Evolutionary conservation across 441 rosid species (phyloP).

Genomic region (Biscutella auriculata): DNA sequence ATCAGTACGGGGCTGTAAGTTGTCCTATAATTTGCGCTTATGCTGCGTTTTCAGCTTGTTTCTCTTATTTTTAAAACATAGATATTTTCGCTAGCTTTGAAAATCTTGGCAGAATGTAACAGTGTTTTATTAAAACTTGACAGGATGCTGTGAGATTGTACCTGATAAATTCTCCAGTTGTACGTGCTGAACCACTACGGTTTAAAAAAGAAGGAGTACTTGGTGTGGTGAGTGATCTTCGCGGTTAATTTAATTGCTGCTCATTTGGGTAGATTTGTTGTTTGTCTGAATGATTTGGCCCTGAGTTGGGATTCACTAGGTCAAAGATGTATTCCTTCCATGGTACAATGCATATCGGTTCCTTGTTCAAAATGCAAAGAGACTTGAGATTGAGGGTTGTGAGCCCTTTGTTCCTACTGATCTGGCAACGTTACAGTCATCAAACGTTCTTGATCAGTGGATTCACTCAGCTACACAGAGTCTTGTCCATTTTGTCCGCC

Average conservation of each 20-base stretch:
- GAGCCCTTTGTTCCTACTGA: constrained; percentile 60
- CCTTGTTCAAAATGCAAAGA: constrained; percentile 94
- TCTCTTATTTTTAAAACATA: background rate
- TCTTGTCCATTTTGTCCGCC: constrained; percentile 79
- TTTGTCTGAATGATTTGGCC: background rate
- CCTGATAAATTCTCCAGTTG: constrained; percentile 95
- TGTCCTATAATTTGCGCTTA: background rate
- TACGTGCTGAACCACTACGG: constrained; percentile 86
- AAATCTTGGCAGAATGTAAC: background rate
- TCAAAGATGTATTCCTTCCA: constrained; percentile 98
- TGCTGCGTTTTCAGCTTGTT: background rate
- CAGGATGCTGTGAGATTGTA: constrained; percentile 94
- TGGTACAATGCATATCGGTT: constrained; percentile 99
- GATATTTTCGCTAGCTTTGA: background rate
- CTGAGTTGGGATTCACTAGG: constrained; percentile 35
- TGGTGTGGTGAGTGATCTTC: constrained; percentile 69
- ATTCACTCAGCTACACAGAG: constrained; percentile 95
- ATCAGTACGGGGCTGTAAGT: constrained; percentile 95
- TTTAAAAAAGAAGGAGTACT: constrained; percentile 88
- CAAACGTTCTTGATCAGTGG: constrained; percentile 97
- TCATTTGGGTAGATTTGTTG: constrained; percentile 1
- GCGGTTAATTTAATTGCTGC: background rate
- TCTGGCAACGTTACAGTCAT: constrained; percentile 52
- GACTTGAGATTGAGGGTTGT: constrained; percentile 84
- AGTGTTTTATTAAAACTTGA: constrained; percentile 5